A percentile compares a stretch with the other conserved stretches of the same genome.
Evolutionary conservation across 495 filamentous ascomycete species (phyloP).

Genomic region (Oidiodendron maius): DNA sequence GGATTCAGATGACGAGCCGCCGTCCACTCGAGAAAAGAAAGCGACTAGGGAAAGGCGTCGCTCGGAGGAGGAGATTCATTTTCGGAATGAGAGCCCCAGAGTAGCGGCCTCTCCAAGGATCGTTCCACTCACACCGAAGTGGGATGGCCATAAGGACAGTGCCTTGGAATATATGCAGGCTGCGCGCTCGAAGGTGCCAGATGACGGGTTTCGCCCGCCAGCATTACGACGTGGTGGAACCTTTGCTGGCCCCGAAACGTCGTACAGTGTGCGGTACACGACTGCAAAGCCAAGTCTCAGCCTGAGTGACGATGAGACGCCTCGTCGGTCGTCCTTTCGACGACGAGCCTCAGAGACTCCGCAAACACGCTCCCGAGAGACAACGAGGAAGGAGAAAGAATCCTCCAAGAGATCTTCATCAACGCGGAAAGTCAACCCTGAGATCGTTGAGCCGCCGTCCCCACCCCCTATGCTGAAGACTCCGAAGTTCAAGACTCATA

Average conservation of each 20-base stretch:
- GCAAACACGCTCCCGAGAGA: slow-evolving; percentile 8
- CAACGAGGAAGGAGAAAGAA: slow-evolving; percentile 1
- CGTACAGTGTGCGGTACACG: slow-evolving; percentile 16
- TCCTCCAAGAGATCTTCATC: slow-evolving; percentile 11
- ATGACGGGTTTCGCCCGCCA: slow-evolving; percentile 8
- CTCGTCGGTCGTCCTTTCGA: slow-evolving; percentile 19
- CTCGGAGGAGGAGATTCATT: slow-evolving; percentile 13
- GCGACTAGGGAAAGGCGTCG: slow-evolving; percentile 7
- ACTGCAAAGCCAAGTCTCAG: neutral
- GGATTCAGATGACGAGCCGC: slow-evolving; percentile 26
- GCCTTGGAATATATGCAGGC: slow-evolving; percentile 21
- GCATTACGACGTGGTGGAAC: slow-evolving; percentile 19
- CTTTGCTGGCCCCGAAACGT: slow-evolving; percentile 6
- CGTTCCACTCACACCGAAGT: slow-evolving; percentile 16
- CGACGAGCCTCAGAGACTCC: slow-evolving; percentile 15
- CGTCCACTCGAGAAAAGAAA: slow-evolving; percentile 9
- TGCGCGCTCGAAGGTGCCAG: slow-evolving; percentile 12
- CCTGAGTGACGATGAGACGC: slow-evolving; percentile 20
- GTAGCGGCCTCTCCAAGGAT: neutral
- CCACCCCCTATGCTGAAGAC: slow-evolving; percentile 10
- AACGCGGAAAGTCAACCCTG: slow-evolving; percentile 1
- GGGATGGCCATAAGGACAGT: slow-evolving; percentile 15
- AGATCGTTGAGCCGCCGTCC: slow-evolving; percentile 22
- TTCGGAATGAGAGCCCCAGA: slow-evolving; percentile 7
- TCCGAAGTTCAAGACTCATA: slow-evolving; percentile 18